phyloP scores from a whole-genome alignment of 2,329 filamentous ascomycete species.

The Calonectria henricotiae region DNA sequence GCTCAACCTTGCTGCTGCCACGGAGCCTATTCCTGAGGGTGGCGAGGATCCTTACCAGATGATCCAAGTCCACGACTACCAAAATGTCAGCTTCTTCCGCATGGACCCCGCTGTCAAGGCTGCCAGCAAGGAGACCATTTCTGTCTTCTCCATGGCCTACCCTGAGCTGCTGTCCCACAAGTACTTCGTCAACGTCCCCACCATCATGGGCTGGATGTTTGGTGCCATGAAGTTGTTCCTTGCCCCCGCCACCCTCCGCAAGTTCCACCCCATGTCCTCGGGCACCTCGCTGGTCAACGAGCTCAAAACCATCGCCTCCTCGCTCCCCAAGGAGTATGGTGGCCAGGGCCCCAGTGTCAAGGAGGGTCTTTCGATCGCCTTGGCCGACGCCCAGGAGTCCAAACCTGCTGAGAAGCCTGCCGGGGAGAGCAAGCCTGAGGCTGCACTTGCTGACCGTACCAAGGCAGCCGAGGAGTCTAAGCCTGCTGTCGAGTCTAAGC shows the following conservation, averaged over 20 bases:
- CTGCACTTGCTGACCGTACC: slow-evolving; percentile 26
- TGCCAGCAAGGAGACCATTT: slow-evolving; percentile 85
- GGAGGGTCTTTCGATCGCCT: slow-evolving; percentile 56
- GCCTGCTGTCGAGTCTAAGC: slow-evolving; percentile 15
- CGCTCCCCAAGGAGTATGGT: slow-evolving; percentile 84
- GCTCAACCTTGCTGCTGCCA: slow-evolving; percentile 80
- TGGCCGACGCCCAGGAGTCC: slow-evolving; percentile 42
- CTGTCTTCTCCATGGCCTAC: slow-evolving; percentile 86
- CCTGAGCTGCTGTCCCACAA: slow-evolving; percentile 89
- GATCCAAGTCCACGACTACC: slow-evolving; percentile 95
- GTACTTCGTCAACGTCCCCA: slow-evolving; percentile 95
- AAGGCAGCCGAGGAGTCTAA: slow-evolving; percentile 38
- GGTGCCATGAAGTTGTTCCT: slow-evolving; percentile 83
- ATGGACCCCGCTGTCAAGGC: slow-evolving; percentile 84
- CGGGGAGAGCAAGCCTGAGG: slow-evolving; percentile 35
- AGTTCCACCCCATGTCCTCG: slow-evolving; percentile 84
- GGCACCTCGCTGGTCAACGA: slow-evolving; percentile 79
- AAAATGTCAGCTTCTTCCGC: slow-evolving; percentile 88
- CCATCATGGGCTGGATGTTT: slow-evolving; percentile 92
- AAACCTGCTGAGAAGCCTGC: slow-evolving; percentile 44
- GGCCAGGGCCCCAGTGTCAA: slow-evolving; percentile 74
- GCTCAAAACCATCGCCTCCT: slow-evolving; percentile 72
- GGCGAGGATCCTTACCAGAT: slow-evolving; percentile 90
- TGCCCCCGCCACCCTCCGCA: slow-evolving; percentile 81
- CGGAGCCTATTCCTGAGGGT: slow-evolving; percentile 79